Evolutionary conservation across 495 filamentous ascomycete species (phyloP), one percentile per base, ranked within the genome.

Genomic region (Penicillium pulvis): DNA sequence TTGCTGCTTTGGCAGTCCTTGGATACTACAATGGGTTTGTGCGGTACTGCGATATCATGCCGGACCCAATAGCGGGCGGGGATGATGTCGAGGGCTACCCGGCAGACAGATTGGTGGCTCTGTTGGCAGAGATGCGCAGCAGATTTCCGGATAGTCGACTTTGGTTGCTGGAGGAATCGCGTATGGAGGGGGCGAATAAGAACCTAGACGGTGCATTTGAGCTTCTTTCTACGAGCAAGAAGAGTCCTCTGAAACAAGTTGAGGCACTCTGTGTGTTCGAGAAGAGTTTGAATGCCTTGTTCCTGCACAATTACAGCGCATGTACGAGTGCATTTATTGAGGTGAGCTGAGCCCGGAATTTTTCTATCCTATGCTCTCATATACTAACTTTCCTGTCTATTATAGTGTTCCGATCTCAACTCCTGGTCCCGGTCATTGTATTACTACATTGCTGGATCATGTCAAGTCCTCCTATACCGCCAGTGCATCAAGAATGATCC

Each of bases 391-490:
- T 26, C n/a, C 50, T 49, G 12, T 39, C 33, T 50, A 9, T 55
- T 46, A 8, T 16, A 83, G 69, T 94, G 93, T 65, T 78, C 92
- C 41, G 86, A 88, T 51, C 83, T 97, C 49, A 97, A 96, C 71
- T 90, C 87, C 54, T 98, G 95, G 94, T 91, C 87, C 26, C 92
- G 90, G 47, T 84, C 87, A 0, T 71, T 98, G 46, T 98, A 98
- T 65, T 91, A 92, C 63, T 98, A 93, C 74, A 89, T 93, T 49
- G 89, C 90, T 30, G 95, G 88, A 39, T 77, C 83, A 17, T 85
- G 85, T 1, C 85, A 96, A 64, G 66, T 97, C 3, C 91, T 91
- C 62, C 72, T 89, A 11, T 98, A 97, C 71, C 85, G 95, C 16
- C 74, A 86, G 49, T 67, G 72, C 4, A 69, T 66, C 9, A 17